These are phyloP conservation scores for Paulownia fortunei DNA, from an alignment of 257 asterid species.

Conservation along the genomic window DNA sequence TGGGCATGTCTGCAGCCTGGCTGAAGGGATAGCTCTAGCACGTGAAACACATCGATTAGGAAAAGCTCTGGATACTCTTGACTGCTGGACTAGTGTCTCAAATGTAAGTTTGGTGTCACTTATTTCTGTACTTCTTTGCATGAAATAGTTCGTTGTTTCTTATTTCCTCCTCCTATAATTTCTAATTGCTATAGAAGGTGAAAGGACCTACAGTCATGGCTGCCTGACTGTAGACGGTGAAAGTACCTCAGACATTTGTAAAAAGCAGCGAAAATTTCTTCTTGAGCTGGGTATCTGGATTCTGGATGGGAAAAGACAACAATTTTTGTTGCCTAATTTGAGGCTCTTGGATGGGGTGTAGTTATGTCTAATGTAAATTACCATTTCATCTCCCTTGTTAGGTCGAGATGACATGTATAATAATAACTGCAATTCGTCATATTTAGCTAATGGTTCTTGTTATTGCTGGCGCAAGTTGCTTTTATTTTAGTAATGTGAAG, in stretches of 20 bases:
- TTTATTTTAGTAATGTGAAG: background rate
- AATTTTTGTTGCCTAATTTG: background rate
- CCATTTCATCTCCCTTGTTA: no score
- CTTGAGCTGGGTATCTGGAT: background rate
- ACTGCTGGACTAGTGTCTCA: slow-evolving; percentile 47
- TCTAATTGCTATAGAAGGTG: slow-evolving; percentile 32
- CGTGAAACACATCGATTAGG: slow-evolving; percentile 54
- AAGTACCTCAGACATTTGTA: background rate
- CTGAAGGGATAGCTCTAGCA: slow-evolving; percentile 55
- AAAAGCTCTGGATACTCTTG: slow-evolving; percentile 53
- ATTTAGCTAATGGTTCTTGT: background rate
- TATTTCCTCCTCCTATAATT: background rate
- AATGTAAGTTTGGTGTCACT: slow-evolving; percentile 34
- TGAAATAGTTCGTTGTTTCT: background rate
- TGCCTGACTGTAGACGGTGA: background rate
- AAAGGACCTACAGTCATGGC: slow-evolving; percentile 25
- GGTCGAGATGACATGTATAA: no score
- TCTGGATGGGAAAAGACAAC: background rate
- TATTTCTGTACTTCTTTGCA: background rate
- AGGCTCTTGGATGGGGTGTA: background rate
- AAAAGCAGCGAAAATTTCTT: background rate
- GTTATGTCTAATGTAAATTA: no score
- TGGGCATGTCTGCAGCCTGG: slow-evolving; percentile 45
- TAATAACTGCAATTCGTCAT: background rate
- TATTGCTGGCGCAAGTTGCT: background rate